Base-by-base conservation (phyloP, 495 filamentous ascomycete species). In the Hyaloscypha bicolor region DNA sequence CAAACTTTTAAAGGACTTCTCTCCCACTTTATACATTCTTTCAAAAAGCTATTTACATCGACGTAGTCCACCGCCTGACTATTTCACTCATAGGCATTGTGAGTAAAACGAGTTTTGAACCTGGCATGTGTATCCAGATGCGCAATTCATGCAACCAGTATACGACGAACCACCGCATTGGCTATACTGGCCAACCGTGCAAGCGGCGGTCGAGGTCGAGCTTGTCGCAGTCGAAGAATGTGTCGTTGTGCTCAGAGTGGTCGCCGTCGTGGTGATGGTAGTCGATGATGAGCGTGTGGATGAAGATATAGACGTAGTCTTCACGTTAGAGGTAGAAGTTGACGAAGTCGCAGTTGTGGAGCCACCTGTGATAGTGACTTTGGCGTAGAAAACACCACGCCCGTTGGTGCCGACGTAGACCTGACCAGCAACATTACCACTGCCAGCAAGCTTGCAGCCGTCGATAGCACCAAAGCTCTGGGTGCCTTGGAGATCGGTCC, bases 371-470 rank as follows among this genome's bases (percentile, higher is more conserved):
- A 62, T 53, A 42, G 66, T 63, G 4, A 57, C 71, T 19, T 48
- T 14, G 42, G 42, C 84, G 65, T 81, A 86, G 32, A 88, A 79
- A 6, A 85, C 85, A 37, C 85, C 85, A 1, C 85, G 78, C 0
- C 86, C 86, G 55, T 87, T 87, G 0, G 85, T 87, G 0, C 85
- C 86, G 22, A 87, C 77, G 63, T 81, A 87, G 0, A 88, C 85
- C 63, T 81, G 81, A 16, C 82, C 81, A 19, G 78, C 78, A 4
- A 76, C 77, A 33, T 82, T 82, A 58, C 77, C 76, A 66, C 81
- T 83, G 19, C 81, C 84, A 16, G 77, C 79, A 14, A 86, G 69
- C 55, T 72, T 77, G 65, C 79, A 81, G 53, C 74, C 70, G 62
- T 78, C 74, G 5, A 83, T 78, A 9, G 79, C 69, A 8, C 84